phyloP scores from a whole-genome alignment of 768 basidiomycete species.

The Psilocybe subaeruginosa region DNA sequence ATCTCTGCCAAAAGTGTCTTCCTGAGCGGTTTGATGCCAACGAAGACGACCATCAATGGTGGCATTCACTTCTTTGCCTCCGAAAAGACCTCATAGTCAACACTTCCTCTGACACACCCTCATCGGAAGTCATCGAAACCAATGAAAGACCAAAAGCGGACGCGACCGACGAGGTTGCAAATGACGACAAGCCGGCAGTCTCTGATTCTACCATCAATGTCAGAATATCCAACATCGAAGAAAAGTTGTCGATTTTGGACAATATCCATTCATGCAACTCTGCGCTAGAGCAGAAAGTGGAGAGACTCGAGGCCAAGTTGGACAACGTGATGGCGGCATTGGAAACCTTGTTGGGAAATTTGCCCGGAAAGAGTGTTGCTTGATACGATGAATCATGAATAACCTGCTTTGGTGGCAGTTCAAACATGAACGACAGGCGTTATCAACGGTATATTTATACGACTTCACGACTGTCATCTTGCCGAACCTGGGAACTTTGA shows the following conservation, averaged over 20 bases:
- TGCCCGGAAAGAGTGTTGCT: neutral
- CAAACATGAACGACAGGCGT: no score
- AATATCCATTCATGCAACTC: neutral
- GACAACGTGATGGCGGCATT: neutral
- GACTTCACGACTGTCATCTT: no score
- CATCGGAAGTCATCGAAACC: neutral
- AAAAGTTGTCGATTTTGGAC: neutral
- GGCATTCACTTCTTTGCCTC: conserved; percentile 12
- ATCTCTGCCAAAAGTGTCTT: conserved; percentile 4
- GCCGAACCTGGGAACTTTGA: no score
- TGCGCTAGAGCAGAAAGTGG: neutral
- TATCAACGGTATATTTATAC: no score
- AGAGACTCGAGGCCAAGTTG: conserved; percentile 1
- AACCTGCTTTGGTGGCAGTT: no score
- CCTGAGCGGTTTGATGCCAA: neutral
- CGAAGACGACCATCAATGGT: conserved; percentile 11
- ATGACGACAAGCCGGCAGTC: neutral
- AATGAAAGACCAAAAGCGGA: neutral
- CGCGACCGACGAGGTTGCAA: neutral
- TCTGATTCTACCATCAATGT: neutral
- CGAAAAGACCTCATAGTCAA: conserved; percentile 3
- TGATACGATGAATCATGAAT: no score
- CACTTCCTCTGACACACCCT: neutral
- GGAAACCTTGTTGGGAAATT: neutral
- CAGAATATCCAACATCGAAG: neutral